Evolutionary conservation across 2,329 filamentous ascomycete genomes (phyloP), one percentile per base, ranked within the genome.

Genomic region (Fusarium multiceps): DNA sequence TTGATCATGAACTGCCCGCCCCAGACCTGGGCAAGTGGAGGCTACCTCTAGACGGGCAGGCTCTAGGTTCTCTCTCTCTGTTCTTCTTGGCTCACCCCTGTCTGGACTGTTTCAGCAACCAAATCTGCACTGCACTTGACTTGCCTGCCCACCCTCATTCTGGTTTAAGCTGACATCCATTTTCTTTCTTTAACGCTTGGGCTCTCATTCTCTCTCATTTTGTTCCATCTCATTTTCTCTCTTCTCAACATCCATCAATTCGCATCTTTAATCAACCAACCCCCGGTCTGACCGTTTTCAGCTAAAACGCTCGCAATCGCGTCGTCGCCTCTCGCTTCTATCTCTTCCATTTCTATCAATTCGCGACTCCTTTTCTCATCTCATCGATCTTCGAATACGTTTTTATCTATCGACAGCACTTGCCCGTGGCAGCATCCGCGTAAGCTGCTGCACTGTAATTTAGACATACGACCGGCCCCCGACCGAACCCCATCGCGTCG

Each of bases 221-320:
- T 54, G 49, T 55, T 66, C 42, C 55, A 8, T 69, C 61, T 69
- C 55, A 66, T 72, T 69, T 66, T 66, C 69, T 71, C 55, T 67
- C 63, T 50, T 63, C 55, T 71, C 63, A 68, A 55, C 66, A 42
- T 37, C 32, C 47, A 69, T 69, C 50, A 41, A 47, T 47, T 43
- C 42, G 59, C 47, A 43, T 47, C 37, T 60, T 66, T 64, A 28
- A 51, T 51, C 32, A 20, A 20, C 20, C 20, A 49, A 49, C 32
- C 34, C 34, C 51, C 32, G 28, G 46, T 50, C 59, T 57, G 47
- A 53, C 64, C 43, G 43, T 55, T 65, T 69, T 49, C 68, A 65
- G 56, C 56, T 37, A 49, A 47, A 49, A 66, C 54, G 37, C 40
- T 68, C 55, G 48, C 61, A 48, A 66, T 69, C 53, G 55, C 65